phyloP scores from a whole-genome alignment of 2,329 filamentous ascomycete genomes.

The Arthrobotrys sphaeroides region DNA sequence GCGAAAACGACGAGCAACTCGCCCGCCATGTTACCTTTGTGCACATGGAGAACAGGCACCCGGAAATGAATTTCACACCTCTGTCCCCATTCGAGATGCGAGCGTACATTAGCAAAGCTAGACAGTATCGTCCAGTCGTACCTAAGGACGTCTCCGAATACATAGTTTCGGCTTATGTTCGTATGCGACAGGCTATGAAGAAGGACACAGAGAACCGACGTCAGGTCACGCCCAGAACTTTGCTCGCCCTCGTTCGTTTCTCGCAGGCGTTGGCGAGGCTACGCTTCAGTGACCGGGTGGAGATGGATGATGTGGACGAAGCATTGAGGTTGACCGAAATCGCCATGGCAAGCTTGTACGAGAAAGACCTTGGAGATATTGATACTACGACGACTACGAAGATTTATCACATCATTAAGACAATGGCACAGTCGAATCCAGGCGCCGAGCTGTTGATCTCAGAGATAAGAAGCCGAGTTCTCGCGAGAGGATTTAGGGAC shows the following conservation, averaged over 20 bases:
- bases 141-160: constrained; percentile 90
- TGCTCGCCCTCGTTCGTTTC: constrained; percentile 90
- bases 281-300: constrained; percentile 84
- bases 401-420: constrained; percentile 94
- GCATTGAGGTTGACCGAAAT: constrained; percentile 89
- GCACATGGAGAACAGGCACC: constrained; percentile 95
- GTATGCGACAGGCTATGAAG: constrained; percentile 90
- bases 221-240: constrained; percentile 90
- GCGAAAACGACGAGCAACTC: constrained; percentile 89
- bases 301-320: constrained; percentile 94
- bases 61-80: constrained; percentile 70
- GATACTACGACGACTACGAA: constrained; percentile 83
- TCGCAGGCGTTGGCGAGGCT: constrained; percentile 92
- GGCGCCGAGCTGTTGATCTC: constrained; percentile 81
- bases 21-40: constrained; percentile 95
- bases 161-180: constrained; percentile 95
- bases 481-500: constrained; percentile 95
- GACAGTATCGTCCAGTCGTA: constrained; percentile 86
- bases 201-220: constrained; percentile 83
- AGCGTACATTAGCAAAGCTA: constrained; percentile 92
- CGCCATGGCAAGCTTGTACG: constrained; percentile 87
- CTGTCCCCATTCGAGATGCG: constrained; percentile 94
- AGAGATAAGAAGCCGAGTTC: constrained; percentile 86
- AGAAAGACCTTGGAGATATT: constrained; percentile 66
- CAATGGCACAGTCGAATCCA: constrained; percentile 79